Evolutionary conservation across 106 monocot genomes (phyloP), one percentile per base, ranked within the genome.

Genomic region (Alisma plantagoaquatica): DNA sequence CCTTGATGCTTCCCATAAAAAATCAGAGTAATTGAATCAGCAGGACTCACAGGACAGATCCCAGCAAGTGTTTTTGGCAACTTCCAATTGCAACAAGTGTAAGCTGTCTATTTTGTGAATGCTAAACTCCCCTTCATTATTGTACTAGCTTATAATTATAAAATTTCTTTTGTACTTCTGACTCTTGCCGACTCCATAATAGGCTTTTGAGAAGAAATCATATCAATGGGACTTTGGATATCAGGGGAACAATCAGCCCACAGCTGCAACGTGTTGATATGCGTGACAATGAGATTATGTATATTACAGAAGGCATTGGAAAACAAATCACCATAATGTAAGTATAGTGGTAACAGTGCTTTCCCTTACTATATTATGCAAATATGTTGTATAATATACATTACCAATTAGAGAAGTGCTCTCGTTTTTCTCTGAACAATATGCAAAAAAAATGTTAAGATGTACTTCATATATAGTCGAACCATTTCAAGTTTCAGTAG

Each of bases 31-130:
- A 71, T 79, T 29, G 62, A 82, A 62, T 80, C 61, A 24, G 76
- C 61, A 66, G 60, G 59, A 18, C 66, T 87, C 35, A 26, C 44
- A 9, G 96, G 96, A 16, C 2, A 43, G 57, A 27, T 98, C 14
- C 82, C 89, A 16, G 7, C 41, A 10, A 27, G 53, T 3, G 44
- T 98, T 23, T 84, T 98, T 57, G 55, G 80, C 23, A 38, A 55
- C 16, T 56, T 74, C 14, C 51, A 57, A 22, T 18, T 98, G 22
- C 70, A 89, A 52, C 70, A 89, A 74, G 76, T 85, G 96, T 98
- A 76, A 84, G 80, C 42, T 38, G n/a, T n/a, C n/a, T n/a, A n/a
- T n/a, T n/a, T n/a, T n/a, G n/a, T n/a, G n/a, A n/a, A n/a, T n/a
- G n/a, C n/a, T n/a, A n/a, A n/a, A n/a, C 10, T 53, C 33, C 10